Base-by-base conservation (phyloP, 2,329 filamentous ascomycete species). In the Chrysosporium keratinophilum region DNA sequence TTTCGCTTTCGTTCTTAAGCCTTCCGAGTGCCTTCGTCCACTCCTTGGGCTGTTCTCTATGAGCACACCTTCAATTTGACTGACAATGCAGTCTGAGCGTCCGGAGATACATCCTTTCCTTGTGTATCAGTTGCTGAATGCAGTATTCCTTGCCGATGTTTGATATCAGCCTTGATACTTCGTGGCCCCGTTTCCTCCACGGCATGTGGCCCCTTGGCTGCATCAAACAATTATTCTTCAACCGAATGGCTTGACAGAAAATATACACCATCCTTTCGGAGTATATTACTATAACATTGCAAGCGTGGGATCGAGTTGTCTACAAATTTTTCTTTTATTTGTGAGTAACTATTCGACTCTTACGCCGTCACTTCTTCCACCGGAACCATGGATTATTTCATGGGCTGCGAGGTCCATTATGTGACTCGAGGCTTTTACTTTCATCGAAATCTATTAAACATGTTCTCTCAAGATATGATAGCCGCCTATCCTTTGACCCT, bases 391-490 rank as follows among this genome's bases (percentile, higher is more conserved):
- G 41, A 45, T 12, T 35, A 35, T 33, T 33, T 40, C 14, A 28
- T 53, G 51, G 44, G 35, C 44, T 48, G 45, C 23, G 44, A 54
- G 11, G 43, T 23, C 28, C 43, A 44, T 23, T 49, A 41, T 52
- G n/a, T 45, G 28, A 35, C 40, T 23, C 43, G 48, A 6, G 40
- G 47, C 34, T 43, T 48, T 42, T 47, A 49, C 41, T 40, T 35
- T 9, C 51, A 52, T 44, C 43, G 50, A 34, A 28, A 50, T 53
- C 52, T 49, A 54, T 57, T 50, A 37, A 57, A 52, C 10, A 48
- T 52, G 43, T 47, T 54, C n/a, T 54, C 46, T 48, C 47, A 52
- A 49, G 44, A 54, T 47, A 51, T 42, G 17, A 47, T 41, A 31
- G 19, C 43, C 20, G 37, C 55, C 44, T 54, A 46, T 49, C 51